Conservation (phyloP, 2,329 filamentous ascomycete species). For the Epicoccum nigrum region DNA sequence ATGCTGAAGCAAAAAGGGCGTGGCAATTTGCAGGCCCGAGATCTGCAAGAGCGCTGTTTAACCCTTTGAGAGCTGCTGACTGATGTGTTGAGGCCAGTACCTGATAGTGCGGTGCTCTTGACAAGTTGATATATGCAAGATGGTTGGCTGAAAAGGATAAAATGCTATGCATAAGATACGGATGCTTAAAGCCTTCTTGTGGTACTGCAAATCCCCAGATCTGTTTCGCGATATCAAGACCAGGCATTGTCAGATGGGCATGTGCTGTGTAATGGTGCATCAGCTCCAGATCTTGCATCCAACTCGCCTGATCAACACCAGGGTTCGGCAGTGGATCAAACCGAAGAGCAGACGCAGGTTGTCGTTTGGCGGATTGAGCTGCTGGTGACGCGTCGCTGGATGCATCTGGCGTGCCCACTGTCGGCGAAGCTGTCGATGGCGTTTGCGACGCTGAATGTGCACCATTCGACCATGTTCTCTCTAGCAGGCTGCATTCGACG, state of each 20-base stretch:
- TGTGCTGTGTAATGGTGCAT: constrained; percentile 40
- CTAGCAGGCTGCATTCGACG: constrained; percentile 38
- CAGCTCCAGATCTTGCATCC: constrained; percentile 38
- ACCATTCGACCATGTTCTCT: constrained; percentile 1
- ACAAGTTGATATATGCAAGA: constrained; percentile 38
- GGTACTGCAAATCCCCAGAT: constrained; percentile 46
- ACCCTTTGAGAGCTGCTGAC: constrained; percentile 26
- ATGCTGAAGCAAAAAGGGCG: constrained; percentile 34
- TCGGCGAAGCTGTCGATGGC: constrained; percentile 7
- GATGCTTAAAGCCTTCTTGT: constrained; percentile 40
- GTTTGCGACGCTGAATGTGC: constrained; percentile 4
- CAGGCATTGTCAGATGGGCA: constrained; percentile 31
- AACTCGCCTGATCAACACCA: constrained; percentile 12
- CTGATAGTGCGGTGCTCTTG: constrained; percentile 24
- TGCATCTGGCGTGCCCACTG: neutral
- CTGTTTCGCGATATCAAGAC: constrained; percentile 28
- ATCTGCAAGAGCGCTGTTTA: constrained; percentile 31
- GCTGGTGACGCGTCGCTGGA: constrained; percentile 10
- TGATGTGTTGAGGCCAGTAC: constrained; percentile 40
- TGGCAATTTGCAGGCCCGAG: constrained; percentile 37
- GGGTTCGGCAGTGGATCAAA: neutral
- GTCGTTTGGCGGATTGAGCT: neutral
- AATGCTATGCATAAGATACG: constrained; percentile 49
- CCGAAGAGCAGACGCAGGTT: neutral
- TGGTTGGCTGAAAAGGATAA: constrained; percentile 48